Conservation (phyloP, 2,329 filamentous ascomycete genomes). For the Onygena corvina region DNA sequence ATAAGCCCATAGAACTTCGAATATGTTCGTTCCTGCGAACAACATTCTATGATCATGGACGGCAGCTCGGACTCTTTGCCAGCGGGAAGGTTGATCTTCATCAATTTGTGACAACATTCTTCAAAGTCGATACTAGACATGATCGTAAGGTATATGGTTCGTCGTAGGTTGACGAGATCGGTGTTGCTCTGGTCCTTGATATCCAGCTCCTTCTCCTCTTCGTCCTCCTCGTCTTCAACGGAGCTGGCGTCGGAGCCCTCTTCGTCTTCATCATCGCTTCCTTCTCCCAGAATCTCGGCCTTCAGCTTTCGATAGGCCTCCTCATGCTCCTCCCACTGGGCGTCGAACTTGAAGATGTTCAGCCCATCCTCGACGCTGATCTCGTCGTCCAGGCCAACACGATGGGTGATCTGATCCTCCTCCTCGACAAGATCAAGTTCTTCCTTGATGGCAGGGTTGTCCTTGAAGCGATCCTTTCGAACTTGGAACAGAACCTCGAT, state of each 20-base stretch:
- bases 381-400: conserved; percentile 67
- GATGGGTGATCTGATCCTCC: conserved; percentile 94
- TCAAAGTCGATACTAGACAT: conserved; percentile 95
- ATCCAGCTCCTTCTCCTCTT: conserved; percentile 72
- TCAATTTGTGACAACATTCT: conserved; percentile 92
- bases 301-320: conserved; percentile 80
- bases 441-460: conserved; percentile 79
- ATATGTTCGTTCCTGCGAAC: conserved; percentile 91
- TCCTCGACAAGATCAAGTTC: conserved; percentile 94
- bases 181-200: conserved; percentile 98
- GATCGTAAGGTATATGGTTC: conserved; percentile 94
- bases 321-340: conserved; percentile 83
- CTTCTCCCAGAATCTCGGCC: conserved; percentile 86
- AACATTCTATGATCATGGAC: conserved; percentile 95
- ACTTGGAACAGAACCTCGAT: conserved; percentile 96
- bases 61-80: conserved; percentile 83
- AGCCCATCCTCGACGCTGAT: conserved; percentile 74
- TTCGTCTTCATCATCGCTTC: conserved; percentile 69
- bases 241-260: conserved; percentile 50
- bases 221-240: conserved; percentile 60
- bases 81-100: conserved; percentile 78
- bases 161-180: conserved; percentile 81
- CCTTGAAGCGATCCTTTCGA: conserved; percentile 91
- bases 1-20: conserved; percentile 95
- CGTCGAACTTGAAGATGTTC: conserved; percentile 91